Evolutionary conservation across 2,329 filamentous ascomycete species (phyloP).

Genomic region (Colletotrichum musae): DNA sequence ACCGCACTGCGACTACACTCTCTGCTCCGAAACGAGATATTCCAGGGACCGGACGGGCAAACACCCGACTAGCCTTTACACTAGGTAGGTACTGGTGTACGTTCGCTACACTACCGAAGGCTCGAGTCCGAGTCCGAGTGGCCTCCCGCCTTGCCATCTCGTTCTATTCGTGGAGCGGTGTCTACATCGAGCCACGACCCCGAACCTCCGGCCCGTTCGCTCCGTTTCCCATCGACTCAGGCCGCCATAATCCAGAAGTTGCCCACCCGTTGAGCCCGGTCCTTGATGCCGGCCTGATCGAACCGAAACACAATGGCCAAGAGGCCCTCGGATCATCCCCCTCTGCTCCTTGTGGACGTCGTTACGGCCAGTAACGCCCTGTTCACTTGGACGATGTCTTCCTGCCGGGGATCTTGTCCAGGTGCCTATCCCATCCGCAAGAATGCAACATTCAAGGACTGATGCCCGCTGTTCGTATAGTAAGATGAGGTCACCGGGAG

Average conservation of each 20-base stretch:
- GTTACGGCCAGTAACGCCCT: not conserved
- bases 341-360: too few species aligned
- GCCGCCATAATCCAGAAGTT: too few species aligned
- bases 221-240: not conserved
- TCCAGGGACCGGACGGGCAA: not conserved
- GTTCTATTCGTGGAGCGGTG: conserved; percentile 1
- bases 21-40: not conserved
- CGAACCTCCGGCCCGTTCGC: conserved; percentile 15
- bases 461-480: not conserved
- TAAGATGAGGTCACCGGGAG: conserved; percentile 3
- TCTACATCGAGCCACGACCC: not conserved
- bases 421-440: not conserved
- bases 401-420: not conserved
- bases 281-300: not conserved
- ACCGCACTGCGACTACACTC: not conserved
- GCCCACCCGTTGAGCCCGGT: too few species aligned
- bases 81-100: not conserved
- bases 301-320: not conserved
- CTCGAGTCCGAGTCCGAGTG: conserved; percentile 9
- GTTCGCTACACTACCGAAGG: not conserved
- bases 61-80: not conserved
- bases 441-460: not conserved
- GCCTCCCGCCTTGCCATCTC: not conserved
- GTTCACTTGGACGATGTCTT: not conserved
- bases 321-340: not conserved